These are phyloP conservation scores for Pythium aristosporum DNA, from an alignment of 352 stramenopile genomes.

Conservation along the genomic window DNA sequence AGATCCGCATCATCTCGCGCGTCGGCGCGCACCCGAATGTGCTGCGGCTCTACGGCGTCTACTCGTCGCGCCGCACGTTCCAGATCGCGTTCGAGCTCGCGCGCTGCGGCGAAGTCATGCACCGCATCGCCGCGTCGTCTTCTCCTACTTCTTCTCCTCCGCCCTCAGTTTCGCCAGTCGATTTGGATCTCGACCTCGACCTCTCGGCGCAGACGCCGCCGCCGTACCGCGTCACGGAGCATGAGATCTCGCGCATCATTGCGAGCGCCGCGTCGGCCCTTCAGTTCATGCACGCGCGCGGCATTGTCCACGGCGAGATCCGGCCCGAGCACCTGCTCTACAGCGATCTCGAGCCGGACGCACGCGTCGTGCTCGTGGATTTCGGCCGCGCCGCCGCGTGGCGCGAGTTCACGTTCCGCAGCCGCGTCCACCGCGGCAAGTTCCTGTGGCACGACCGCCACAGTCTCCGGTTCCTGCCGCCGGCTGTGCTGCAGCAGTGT, in stretches of 20 bases:
- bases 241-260: slow-evolving; percentile 54
- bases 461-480: slow-evolving; percentile 62
- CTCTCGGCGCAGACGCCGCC: background rate
- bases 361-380: slow-evolving; percentile 57
- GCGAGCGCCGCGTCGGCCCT: slow-evolving; percentile 45
- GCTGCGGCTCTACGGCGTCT: slow-evolving; percentile 65
- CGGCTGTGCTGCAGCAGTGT: slow-evolving; percentile 42
- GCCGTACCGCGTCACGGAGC: slow-evolving; percentile 42
- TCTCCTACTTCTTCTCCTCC: background rate
- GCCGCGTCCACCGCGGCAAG: slow-evolving; percentile 12
- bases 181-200: background rate
- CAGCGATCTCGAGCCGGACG: slow-evolving; percentile 57
- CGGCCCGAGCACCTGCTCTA: slow-evolving; percentile 77
- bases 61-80: slow-evolving; percentile 41
- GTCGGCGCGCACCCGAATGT: slow-evolving; percentile 57
- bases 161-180: background rate
- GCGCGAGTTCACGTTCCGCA: slow-evolving; percentile 33
- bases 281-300: slow-evolving; percentile 51
- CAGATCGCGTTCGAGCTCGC: slow-evolving; percentile 81
- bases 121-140: slow-evolving; percentile 28
- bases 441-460: slow-evolving; percentile 67
- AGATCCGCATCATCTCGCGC: slow-evolving; percentile 56
- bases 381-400: slow-evolving; percentile 64
- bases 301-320: slow-evolving; percentile 65
- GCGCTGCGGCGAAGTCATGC: slow-evolving; percentile 57